A percentile compares a stretch with the other conserved stretches of the same genome.
Evolutionary conservation across 805 yeast species (phyloP).

Genomic region (Kuraishia hungarica): DNA sequence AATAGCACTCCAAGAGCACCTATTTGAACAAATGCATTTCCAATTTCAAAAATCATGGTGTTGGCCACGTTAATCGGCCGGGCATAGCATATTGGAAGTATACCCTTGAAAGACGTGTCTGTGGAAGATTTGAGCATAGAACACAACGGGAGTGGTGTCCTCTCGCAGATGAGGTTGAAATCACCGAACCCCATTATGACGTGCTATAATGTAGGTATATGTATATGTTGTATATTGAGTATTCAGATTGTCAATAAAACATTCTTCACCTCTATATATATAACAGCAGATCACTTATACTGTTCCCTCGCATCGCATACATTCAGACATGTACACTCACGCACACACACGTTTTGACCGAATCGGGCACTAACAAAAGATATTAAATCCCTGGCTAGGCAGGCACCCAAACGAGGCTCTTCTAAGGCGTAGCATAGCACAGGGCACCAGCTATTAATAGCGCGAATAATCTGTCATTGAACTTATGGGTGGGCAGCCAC

Average conservation of each 20-base stretch:
- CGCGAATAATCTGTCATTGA: too few relatives aligned
- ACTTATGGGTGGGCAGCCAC: too few relatives aligned
- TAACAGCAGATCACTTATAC: too few relatives aligned
- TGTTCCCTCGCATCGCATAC: neutral
- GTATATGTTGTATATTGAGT: too few relatives aligned
- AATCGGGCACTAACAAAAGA: neutral
- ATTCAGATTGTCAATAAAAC: too few relatives aligned
- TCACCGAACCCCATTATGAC: slow-evolving; percentile 55
- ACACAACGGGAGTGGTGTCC: slow-evolving; percentile 74
- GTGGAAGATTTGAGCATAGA: slow-evolving; percentile 51
- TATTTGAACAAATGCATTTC: slow-evolving; percentile 79
- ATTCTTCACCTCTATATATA: too few relatives aligned
- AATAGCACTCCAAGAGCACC: slow-evolving; percentile 58
- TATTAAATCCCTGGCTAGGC: neutral
- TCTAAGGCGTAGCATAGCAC: too few relatives aligned
- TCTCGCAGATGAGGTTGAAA: slow-evolving; percentile 52
- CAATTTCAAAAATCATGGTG: slow-evolving; percentile 83
- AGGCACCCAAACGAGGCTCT: neutral
- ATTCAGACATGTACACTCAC: neutral
- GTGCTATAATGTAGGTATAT: too few relatives aligned
- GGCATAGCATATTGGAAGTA: slow-evolving; percentile 75
- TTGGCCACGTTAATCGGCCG: slow-evolving; percentile 83
- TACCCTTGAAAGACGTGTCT: slow-evolving; percentile 39
- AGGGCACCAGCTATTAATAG: too few relatives aligned
- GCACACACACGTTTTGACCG: neutral